These are phyloP conservation scores for Ceratobasidium sp. DNA, from an alignment of 1,284 basidiomycete species.

Conservation along the genomic window DNA sequence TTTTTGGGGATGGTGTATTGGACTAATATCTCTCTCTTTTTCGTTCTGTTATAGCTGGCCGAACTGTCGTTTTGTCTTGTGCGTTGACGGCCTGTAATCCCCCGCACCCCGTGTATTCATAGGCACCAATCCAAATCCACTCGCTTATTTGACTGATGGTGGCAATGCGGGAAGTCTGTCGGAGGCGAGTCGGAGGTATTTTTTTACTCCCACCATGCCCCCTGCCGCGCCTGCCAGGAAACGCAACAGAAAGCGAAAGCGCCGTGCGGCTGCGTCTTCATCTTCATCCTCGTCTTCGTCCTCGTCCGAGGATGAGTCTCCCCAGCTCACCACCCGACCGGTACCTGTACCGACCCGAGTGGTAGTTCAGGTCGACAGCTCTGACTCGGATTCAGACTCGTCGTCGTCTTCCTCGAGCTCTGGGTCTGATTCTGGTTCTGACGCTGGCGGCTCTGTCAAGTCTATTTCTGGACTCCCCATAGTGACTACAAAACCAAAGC, in stretches of 20 bases:
- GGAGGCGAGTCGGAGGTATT: conserved; percentile 5
- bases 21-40: conserved; percentile 6
- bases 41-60: conserved; percentile 22
- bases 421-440: conserved; percentile 50
- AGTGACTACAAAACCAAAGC: conserved; percentile 36
- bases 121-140: conserved; percentile 24
- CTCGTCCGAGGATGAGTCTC: conserved; percentile 52
- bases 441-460: conserved; percentile 52
- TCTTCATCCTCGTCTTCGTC: conserved; percentile 57
- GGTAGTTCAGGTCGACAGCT: conserved; percentile 54
- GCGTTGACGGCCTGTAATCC: conserved; percentile 10
- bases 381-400: conserved; percentile 49
- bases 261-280: conserved; percentile 60
- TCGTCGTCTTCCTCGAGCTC: conserved; percentile 53
- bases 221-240: conserved; percentile 53
- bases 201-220: conserved; percentile 16
- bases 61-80: conserved; percentile 14
- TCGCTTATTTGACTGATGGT: conserved; percentile 44
- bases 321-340: conserved; percentile 48
- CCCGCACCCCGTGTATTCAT: conserved; percentile 30
- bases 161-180: conserved; percentile 33
- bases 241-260: conserved; percentile 61
- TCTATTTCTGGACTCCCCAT: conserved; percentile 41
- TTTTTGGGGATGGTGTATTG: conserved; percentile 20
- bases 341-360: conserved; percentile 37